Evolutionary conservation across 164 flowering plant genomes (phyloP).

Genomic region (Cinnamomum micranthum): DNA sequence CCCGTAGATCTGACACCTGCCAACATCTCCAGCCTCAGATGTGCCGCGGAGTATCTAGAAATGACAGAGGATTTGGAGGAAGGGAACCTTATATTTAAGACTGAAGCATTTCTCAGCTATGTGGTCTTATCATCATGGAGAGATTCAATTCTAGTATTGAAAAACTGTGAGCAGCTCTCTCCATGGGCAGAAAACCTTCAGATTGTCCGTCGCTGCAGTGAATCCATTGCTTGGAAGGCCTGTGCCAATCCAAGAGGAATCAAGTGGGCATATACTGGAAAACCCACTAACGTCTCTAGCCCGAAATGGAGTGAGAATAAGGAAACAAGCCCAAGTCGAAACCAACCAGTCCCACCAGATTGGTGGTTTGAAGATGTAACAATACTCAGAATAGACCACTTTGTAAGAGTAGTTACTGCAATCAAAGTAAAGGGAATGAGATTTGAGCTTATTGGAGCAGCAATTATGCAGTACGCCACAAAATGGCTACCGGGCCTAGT

Average conservation of each 20-base stretch:
- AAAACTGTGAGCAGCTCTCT: slow-evolving; percentile 76
- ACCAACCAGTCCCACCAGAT: slow-evolving; percentile 65
- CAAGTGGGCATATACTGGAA: slow-evolving; percentile 72
- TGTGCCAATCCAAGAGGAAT: slow-evolving; percentile 84
- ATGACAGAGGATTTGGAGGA: slow-evolving; percentile 96
- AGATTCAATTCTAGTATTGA: slow-evolving; percentile 76
- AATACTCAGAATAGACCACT: slow-evolving; percentile 77
- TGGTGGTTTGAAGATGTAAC: slow-evolving; percentile 97
- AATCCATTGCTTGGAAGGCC: slow-evolving; percentile 94
- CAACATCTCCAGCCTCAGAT: slow-evolving; percentile 77
- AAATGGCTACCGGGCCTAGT: slow-evolving; percentile 82
- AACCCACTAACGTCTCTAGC: slow-evolving; percentile 40
- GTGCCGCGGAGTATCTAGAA: slow-evolving; percentile 89
- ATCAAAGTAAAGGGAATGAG: slow-evolving; percentile 91
- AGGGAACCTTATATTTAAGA: slow-evolving; percentile 89
- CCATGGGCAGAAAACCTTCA: slow-evolving; percentile 88
- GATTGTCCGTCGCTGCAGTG: slow-evolving; percentile 80
- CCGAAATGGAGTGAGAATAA: slow-evolving; percentile 68
- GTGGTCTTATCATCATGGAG: slow-evolving; percentile 87
- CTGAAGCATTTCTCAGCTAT: slow-evolving; percentile 88
- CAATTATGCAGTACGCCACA: slow-evolving; percentile 74
- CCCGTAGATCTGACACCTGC: slow-evolving; percentile 79
- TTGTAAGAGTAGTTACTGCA: slow-evolving; percentile 85
- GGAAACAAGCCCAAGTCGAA: slow-evolving; percentile 59
- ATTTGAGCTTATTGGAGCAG: slow-evolving; percentile 78